These are phyloP conservation scores for Barnettozyma wickerhamii DNA, from an alignment of 805 yeast genomes.

Conservation along the genomic window DNA sequence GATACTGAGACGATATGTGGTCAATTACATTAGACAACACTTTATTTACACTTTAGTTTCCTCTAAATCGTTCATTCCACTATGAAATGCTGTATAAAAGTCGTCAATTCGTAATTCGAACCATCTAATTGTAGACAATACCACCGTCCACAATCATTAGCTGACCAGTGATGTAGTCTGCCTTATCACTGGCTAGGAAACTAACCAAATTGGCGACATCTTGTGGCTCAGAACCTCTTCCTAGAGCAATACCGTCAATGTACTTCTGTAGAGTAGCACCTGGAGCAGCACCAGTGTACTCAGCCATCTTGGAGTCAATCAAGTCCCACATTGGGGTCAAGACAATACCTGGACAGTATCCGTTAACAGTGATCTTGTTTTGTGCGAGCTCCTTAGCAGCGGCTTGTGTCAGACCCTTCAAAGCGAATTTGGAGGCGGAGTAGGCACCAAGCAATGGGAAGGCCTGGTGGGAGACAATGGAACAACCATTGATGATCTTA, in stretches of 20 bases:
- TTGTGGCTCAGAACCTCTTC: slow-evolving; percentile 32
- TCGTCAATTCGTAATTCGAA: too few species aligned
- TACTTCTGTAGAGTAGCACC: slow-evolving; percentile 26
- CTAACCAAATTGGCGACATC: slow-evolving; percentile 34
- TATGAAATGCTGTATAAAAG: background rate
- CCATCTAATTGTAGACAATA: slow-evolving; percentile 13
- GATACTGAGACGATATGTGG: too few species aligned
- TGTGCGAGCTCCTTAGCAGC: slow-evolving; percentile 36
- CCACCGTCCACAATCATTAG: slow-evolving; percentile 36
- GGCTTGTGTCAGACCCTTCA: slow-evolving; percentile 32
- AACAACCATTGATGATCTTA: slow-evolving; percentile 35
- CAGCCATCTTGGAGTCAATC: slow-evolving; percentile 25
- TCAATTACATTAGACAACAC: too few species aligned
- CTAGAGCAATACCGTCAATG: slow-evolving; percentile 29
- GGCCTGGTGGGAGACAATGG: slow-evolving; percentile 32
- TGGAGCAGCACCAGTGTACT: slow-evolving; percentile 23
- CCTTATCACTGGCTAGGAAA: slow-evolving; percentile 32
- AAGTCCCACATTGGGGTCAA: slow-evolving; percentile 35
- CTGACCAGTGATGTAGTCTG: slow-evolving; percentile 34
- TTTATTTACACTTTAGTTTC: too few species aligned
- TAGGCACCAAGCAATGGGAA: slow-evolving; percentile 31
- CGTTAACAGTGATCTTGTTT: slow-evolving; percentile 34
- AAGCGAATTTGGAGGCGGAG: slow-evolving; percentile 35
- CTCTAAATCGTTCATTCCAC: too few species aligned
- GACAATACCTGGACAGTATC: slow-evolving; percentile 38